Conservation (phyloP, 2,329 filamentous ascomycete species). For the Ophiostoma ulmi region DNA sequence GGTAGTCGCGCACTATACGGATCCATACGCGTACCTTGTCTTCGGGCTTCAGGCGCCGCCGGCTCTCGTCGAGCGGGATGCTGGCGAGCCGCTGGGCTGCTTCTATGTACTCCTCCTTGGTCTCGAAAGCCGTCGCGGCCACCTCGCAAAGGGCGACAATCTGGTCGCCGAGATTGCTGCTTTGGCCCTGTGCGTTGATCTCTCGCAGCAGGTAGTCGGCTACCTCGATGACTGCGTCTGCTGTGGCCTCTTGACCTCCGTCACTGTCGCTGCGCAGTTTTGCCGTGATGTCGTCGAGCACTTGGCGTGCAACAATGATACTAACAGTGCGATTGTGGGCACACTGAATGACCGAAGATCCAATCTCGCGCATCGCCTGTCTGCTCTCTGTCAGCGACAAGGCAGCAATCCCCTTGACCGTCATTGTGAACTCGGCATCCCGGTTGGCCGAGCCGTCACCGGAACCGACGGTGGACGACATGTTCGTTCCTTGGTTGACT, state of each 20-base stretch:
- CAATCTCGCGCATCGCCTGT: slow-evolving; percentile 2
- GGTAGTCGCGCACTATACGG: slow-evolving; percentile 86
- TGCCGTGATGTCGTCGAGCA: slow-evolving; percentile 32
- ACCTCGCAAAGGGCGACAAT: slow-evolving; percentile 72
- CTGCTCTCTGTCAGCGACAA: slow-evolving; percentile 25
- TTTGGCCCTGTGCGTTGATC: slow-evolving; percentile 45
- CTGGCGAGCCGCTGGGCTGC: slow-evolving; percentile 75
- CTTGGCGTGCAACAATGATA: slow-evolving; percentile 31
- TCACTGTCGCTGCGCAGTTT: slow-evolving; percentile 48
- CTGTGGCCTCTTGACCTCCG: slow-evolving; percentile 34
- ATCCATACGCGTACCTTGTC: slow-evolving; percentile 86
- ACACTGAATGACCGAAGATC: slow-evolving; percentile 24
- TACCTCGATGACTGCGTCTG: slow-evolving; percentile 67
- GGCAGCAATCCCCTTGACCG: slow-evolving; percentile 30
- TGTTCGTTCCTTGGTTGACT: neutral
- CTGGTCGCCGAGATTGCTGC: slow-evolving; percentile 75
- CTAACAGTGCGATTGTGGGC: slow-evolving; percentile 28
- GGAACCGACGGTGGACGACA: neutral
- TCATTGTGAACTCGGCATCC: slow-evolving; percentile 26
- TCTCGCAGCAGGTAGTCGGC: slow-evolving; percentile 66
- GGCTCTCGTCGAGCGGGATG: slow-evolving; percentile 83
- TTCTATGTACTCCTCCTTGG: slow-evolving; percentile 69
- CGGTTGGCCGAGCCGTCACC: slow-evolving; percentile 12
- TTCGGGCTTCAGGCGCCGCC: slow-evolving; percentile 74
- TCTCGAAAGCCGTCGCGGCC: slow-evolving; percentile 77